phyloP scores from a whole-genome alignment of 139 green algal species.

The Edaphochlamys debaryana region DNA sequence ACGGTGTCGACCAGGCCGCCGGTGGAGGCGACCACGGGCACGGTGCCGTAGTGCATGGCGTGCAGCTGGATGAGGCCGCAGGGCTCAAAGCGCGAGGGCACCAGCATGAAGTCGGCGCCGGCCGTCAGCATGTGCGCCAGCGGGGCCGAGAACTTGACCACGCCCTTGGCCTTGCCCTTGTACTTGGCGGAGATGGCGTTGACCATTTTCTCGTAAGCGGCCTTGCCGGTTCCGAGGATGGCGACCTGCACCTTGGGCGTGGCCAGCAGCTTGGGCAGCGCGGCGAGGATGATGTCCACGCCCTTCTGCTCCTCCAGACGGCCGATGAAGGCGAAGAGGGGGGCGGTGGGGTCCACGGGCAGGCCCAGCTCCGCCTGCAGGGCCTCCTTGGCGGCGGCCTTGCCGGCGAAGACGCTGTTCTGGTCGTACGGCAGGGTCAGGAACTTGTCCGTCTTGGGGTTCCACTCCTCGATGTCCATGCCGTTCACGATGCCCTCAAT shows the following conservation, averaged over 20 bases:
- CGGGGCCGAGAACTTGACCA: conserved; percentile 94
- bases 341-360: conserved; percentile 78
- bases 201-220: conserved; percentile 85
- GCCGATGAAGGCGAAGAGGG: conserved; percentile 94
- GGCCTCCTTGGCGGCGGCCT: conserved; percentile 91
- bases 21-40: conserved; percentile 96
- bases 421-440: conserved; percentile 93
- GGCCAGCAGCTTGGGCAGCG: conserved; percentile 81
- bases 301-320: conserved; percentile 99
- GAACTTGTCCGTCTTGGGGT: conserved; percentile 95
- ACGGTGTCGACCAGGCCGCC: conserved; percentile 98
- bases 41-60: conserved; percentile 87
- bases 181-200: conserved; percentile 69
- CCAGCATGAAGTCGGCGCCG: conserved; percentile 96
- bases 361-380: conserved; percentile 78
- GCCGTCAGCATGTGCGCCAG: conserved; percentile 97
- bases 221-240: conserved; percentile 98
- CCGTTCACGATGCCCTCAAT: conserved; percentile 98
- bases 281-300: conserved; percentile 95
- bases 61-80: conserved; percentile 98
- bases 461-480: conserved; percentile 97
- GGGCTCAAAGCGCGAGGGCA: conserved; percentile 98
- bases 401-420: conserved; percentile 79
- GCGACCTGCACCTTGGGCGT: conserved; percentile 74
- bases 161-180: conserved; percentile 75